A percentile compares a stretch with the other conserved stretches of the same genome.
Conservation (phyloP, 441 rosid genomes). For the Croton laevigatus region DNA sequence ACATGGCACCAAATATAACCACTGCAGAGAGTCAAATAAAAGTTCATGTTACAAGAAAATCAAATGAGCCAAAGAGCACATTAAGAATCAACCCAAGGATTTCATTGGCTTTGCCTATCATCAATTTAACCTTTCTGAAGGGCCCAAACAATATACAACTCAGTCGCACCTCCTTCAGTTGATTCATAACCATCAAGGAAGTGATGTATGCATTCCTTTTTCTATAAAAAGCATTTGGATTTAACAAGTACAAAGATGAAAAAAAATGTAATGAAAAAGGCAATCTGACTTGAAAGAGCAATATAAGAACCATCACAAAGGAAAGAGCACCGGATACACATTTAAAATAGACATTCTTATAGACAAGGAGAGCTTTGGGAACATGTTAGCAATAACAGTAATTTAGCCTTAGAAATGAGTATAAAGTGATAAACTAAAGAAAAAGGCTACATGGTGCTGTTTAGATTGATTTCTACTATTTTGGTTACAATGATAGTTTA, state of each 20-base stretch:
- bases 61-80: not conserved
- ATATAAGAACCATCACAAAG: not conserved
- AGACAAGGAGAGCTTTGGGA: not conserved
- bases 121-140: not conserved
- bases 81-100: not conserved
- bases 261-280: not conserved
- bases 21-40: not conserved
- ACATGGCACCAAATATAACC: constrained; percentile 8
- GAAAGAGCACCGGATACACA: not conserved
- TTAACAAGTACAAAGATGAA: not conserved
- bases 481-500: not conserved
- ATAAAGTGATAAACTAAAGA: not conserved
- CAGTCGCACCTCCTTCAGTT: not conserved
- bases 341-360: not conserved
- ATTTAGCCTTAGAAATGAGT: not conserved
- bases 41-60: constrained; percentile 5
- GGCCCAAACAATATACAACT: not conserved
- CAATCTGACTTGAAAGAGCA: not conserved
- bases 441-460: not conserved
- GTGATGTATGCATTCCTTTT: not conserved
- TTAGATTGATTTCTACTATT: not conserved
- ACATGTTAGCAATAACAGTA: not conserved
- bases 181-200: not conserved
- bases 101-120: not conserved
- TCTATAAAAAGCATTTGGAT: not conserved